Evolutionary conservation across 495 filamentous ascomycete species (phyloP), one percentile per base, ranked within the genome.

Genomic region (Cercophora scortea): DNA sequence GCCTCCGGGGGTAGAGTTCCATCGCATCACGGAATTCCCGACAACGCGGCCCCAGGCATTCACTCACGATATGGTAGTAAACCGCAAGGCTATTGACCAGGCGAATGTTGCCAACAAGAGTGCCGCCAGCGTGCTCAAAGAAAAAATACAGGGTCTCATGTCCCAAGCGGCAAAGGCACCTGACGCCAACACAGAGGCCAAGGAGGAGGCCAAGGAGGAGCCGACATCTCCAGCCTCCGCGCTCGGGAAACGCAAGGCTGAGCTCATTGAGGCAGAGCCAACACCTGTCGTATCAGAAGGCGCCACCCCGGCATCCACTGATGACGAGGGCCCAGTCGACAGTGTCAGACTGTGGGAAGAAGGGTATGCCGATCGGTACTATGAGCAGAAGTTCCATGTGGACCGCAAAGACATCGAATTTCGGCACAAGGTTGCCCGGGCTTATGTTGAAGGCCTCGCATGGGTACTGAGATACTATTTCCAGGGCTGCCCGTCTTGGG

Each of bases 401-500:
- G 84, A 87, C 49, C 80, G 87, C 1, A 77, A 86, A 36, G 86
- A 99, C 66, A 71, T 85, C 46, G 89, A 82, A 46, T 97, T 97
- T 70, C 83, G 93, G 50, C 85, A 90, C 68, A 85, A 93, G 66
- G 94, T 99, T 59, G 93, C 84, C n/a, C 79, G 84, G 45, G 80
- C 86, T 13, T 99, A 99, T 67, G 89, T 90, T n/a, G 88, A 95
- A 73, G 93, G 93, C 44, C 79, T 97, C n/a, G 86, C 86, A 35
- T 99, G 94, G 93, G 93, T 97, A n/a, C 72, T 99, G 19, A 75
- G 86, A 15, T 99, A 99, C 63, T 99, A 99, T 67, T 94, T 96
- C 65, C 93, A 99, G 68, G 93, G 94, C 15, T 97, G 93, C 61
- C 89, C 94, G 10, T 95, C 89, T 2, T 97, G 94, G 93, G 92